Base-by-base conservation (phyloP, 1,284 basidiomycete genomes). In the Sphagnurus paluster region DNA sequence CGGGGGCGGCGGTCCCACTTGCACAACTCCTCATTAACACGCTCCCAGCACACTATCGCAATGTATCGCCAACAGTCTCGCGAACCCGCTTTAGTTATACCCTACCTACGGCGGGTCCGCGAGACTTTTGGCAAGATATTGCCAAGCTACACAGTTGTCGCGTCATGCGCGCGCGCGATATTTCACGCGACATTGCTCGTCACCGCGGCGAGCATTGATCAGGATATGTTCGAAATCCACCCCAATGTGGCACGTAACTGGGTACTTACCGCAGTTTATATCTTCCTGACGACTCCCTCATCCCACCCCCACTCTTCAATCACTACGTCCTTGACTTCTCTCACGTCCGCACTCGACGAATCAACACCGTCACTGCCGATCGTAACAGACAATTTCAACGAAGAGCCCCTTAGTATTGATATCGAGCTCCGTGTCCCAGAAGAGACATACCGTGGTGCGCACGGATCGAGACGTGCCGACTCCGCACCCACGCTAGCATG, bases 251-350 rank as follows among this genome's bases (percentile, higher is more conserved):
- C n/a, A n/a, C 20, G 13, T n/a, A 42, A 42, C 13, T 47, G 35
- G 39, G n/a, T 21, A 14, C 40, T 50, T 16, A 50, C 49, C 17
- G 39, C 26, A 2, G 25, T 30, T 2, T 46, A 47, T 20, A 40
- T 50, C 25, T 11, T 46, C 19, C 20, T 46, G 9, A 28, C 23
- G 11, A 34, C 44, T 20, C 8, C 33, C n/a, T 36, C 33, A 13
- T 21, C 39, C 9, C n/a, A 29, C 13, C 4, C 11, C 20, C n/a
- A 33, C 30, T n/a, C n/a, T 16, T 5, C 30, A 7, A 6, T 6
- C 30, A 33, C 32, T 26, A 21, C 16, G 5, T n/a, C 30, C 2
- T 7, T 17, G 11, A 11, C 16, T 10, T 4, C 41, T 5, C n/a
- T 14, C 29, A 16, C 20, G n/a, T 7, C 41, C 11, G 5, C 19